phyloP scores from a whole-genome alignment of 225 moss, liverwort and hornwort species.

The Polytrichum formosum region DNA sequence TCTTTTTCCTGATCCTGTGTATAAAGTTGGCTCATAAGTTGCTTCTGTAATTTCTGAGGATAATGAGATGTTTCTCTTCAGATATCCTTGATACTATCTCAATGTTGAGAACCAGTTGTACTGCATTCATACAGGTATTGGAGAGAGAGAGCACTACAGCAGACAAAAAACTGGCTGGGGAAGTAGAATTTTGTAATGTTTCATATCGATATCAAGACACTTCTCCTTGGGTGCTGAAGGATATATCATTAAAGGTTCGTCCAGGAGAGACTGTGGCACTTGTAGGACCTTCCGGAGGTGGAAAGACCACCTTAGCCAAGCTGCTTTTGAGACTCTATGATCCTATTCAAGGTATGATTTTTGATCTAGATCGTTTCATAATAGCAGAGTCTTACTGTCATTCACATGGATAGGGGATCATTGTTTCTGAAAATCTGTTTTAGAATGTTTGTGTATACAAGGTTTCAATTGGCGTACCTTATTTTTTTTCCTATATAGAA shows the following conservation, averaged over 20 bases:
- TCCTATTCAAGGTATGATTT: constrained; percentile 61
- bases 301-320: constrained; percentile 92
- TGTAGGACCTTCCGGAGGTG: constrained; percentile 92
- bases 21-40: no score
- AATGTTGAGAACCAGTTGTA: background rate
- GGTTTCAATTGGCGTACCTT: no score
- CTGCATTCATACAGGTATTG: constrained; percentile 35
- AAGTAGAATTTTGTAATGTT: constrained; percentile 71
- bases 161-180: constrained; percentile 61
- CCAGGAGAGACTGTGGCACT: constrained; percentile 96
- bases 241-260: constrained; percentile 65
- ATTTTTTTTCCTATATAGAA: no score
- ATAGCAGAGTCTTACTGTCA: no score
- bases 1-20: no score
- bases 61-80: no score
- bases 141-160: constrained; percentile 31
- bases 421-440: no score
- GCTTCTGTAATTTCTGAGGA: no score
- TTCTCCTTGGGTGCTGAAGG: constrained; percentile 77
- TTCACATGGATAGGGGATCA: no score
- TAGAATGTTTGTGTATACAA: no score
- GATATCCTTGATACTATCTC: no score
- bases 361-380: background rate
- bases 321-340: constrained; percentile 94
- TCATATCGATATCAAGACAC: constrained; percentile 69